Percentiles rank a stretch among this genome's conserved stretches.
Conservation (phyloP, 1,284 basidiomycete species). For the Mrakiaceae sp. region DNA sequence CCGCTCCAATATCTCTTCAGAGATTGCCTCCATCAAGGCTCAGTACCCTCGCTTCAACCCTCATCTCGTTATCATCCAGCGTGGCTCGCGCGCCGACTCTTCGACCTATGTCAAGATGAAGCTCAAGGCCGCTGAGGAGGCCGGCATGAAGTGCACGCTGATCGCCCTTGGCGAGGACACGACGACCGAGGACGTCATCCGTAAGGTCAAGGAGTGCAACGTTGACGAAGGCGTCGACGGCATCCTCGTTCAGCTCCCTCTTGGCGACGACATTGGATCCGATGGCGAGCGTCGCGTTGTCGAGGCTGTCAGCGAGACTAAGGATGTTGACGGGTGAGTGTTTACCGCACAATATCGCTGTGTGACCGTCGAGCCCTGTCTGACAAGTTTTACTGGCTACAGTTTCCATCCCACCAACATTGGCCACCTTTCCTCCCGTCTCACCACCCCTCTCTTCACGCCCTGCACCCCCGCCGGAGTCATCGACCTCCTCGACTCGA, state of each 20-base stretch:
- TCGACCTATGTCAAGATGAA: slow-evolving; percentile 96
- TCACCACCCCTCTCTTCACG: slow-evolving; percentile 77
- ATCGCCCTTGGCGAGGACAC: slow-evolving; percentile 60
- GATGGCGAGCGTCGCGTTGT: slow-evolving; percentile 85
- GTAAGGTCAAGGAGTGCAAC: slow-evolving; percentile 71
- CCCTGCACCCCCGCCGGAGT: slow-evolving; percentile 95
- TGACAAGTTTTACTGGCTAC: not conserved
- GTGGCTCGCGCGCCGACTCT: slow-evolving; percentile 82
- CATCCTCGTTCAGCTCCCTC: slow-evolving; percentile 93
- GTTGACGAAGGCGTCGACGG: slow-evolving; percentile 73
- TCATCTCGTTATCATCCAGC: slow-evolving; percentile 85
- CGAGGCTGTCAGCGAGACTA: slow-evolving; percentile 84
- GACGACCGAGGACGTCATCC: slow-evolving; percentile 64
- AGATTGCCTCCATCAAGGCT: slow-evolving; percentile 48
- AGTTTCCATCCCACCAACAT: slow-evolving; percentile 99
- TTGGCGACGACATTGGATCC: slow-evolving; percentile 69
- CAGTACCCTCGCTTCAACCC: slow-evolving; percentile 75
- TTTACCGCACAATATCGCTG: not conserved
- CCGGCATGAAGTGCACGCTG: slow-evolving; percentile 82
- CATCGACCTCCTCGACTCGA: slow-evolving; percentile 77
- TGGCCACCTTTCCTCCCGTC: slow-evolving; percentile 83
- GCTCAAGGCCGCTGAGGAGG: slow-evolving; percentile 86
- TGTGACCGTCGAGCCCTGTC: not conserved
- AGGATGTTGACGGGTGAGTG: slow-evolving; percentile 88
- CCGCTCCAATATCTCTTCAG: slow-evolving; percentile 56